These are phyloP conservation scores for Cylindrotheca fusiformis DNA, from an alignment of 108 stramenopile species.

Conservation along the genomic window DNA sequence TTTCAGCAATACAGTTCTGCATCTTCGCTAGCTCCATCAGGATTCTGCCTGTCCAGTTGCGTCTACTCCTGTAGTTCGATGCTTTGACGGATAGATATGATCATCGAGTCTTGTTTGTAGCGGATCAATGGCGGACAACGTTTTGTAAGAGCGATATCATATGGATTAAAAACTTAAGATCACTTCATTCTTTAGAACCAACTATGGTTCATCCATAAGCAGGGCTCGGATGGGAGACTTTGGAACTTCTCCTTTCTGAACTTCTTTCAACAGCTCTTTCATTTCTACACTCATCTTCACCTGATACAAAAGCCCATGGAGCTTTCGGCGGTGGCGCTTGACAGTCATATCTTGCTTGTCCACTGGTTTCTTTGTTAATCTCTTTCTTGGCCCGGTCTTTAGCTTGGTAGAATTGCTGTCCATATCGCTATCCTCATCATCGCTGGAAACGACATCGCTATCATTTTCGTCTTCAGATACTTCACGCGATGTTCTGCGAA, in stretches of 20 bases:
- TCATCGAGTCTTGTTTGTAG: too few relatives aligned
- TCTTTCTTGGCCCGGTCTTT: neutral
- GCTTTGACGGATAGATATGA: too few relatives aligned
- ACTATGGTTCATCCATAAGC: conserved; percentile 9
- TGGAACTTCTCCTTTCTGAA: conserved; percentile 26
- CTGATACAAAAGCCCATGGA: conserved; percentile 29
- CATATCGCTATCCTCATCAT: conserved; percentile 8
- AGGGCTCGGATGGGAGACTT: conserved; percentile 25
- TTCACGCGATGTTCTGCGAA: neutral
- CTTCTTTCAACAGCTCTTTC: conserved; percentile 27
- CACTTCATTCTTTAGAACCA: neutral
- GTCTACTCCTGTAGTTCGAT: too few relatives aligned
- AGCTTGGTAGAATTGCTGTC: conserved; percentile 10
- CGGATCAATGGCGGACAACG: too few relatives aligned
- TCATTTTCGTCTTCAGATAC: neutral
- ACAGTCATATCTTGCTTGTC: conserved; percentile 31
- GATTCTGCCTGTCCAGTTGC: too few relatives aligned
- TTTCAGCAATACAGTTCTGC: too few relatives aligned
- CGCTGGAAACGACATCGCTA: neutral
- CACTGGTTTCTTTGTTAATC: neutral
- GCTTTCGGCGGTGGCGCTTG: conserved; percentile 26
- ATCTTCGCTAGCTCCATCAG: too few relatives aligned
- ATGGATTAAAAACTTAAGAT: neutral
- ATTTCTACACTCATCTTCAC: conserved; percentile 35
- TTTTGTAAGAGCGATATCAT: neutral